A percentile compares a stretch with the other conserved stretches of the same genome.
phyloP scores from a whole-genome alignment of 139 green algal genomes.

The Mesotaenium endlicherianum region DNA sequence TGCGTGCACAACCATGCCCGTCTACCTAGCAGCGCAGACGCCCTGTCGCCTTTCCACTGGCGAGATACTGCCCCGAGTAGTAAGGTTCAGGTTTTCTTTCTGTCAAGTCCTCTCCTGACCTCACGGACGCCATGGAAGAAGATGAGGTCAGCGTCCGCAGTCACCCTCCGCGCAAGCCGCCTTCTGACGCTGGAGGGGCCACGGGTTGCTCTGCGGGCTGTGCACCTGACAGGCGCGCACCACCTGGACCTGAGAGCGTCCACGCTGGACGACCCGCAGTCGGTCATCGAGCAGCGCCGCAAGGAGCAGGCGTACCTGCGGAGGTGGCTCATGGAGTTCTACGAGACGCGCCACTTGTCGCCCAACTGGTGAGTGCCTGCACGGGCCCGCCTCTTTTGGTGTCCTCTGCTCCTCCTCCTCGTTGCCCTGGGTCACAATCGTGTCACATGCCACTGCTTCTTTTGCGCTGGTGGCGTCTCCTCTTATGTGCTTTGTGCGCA shows the following conservation, averaged over 20 bases:
- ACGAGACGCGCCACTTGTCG: too few species aligned
- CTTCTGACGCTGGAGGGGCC: not conserved
- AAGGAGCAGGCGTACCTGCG: slow-evolving; percentile 12
- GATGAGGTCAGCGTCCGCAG: not conserved
- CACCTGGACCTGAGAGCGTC: slow-evolving; percentile 35
- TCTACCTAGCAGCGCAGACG: not conserved
- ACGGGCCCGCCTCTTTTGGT: too few species aligned
- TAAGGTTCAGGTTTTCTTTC: not conserved
- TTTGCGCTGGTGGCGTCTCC: too few species aligned
- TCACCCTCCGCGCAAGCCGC: not conserved
- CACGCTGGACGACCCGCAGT: slow-evolving; percentile 35
- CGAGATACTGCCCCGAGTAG: not conserved
- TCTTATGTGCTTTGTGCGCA: too few species aligned
- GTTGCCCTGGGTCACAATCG: too few species aligned
- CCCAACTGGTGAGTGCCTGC: too few species aligned
- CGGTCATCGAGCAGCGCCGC: slow-evolving; percentile 30
- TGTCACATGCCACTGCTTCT: too few species aligned
- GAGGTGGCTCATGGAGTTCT: slow-evolving; percentile 21
- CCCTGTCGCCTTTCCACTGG: not conserved
- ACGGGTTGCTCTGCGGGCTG: not conserved
- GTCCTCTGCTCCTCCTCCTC: too few species aligned
- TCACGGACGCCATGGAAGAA: not conserved
- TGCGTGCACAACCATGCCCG: not conserved
- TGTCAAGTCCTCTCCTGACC: not conserved
- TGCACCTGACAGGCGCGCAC: slow-evolving; percentile 27